Conservation (phyloP, 257 asterid genomes). For the Solanum piurae region DNA sequence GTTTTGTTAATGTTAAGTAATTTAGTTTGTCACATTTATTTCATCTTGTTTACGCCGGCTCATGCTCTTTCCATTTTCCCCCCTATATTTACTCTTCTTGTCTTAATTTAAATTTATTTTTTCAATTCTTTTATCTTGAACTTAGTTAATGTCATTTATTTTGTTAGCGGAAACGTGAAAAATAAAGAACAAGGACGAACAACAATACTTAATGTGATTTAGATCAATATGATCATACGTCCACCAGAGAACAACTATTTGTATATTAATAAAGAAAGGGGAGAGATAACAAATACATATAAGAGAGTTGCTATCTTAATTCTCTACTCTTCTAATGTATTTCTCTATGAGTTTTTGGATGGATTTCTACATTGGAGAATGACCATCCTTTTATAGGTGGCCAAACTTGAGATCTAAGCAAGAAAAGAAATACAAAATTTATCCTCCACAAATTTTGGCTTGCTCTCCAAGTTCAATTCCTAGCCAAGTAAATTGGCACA, state of each 20-base stretch:
- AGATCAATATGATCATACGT: not conserved
- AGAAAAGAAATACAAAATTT: too few relatives aligned
- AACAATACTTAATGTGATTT: not conserved
- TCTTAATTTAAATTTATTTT: not conserved
- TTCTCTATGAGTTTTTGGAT: not conserved
- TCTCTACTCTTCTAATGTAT: not conserved
- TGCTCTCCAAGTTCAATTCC: not conserved
- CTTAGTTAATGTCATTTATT: not conserved
- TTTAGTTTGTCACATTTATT: not conserved
- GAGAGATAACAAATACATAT: not conserved
- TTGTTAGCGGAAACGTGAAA: not conserved
- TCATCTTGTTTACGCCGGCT: not conserved
- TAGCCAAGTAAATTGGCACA: not conserved
- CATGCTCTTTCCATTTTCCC: not conserved
- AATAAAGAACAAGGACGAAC: not conserved
- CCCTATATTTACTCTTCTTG: not conserved
- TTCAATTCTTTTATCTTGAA: too few relatives aligned
- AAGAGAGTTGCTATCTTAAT: not conserved
- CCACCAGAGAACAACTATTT: not conserved
- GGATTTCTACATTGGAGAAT: not conserved
- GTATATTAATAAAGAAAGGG: not conserved
- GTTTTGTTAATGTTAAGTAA: not conserved
- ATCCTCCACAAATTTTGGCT: too few relatives aligned
- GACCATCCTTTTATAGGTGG: not conserved
- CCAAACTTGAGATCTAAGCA: not conserved